Percentiles rank a stretch among this genome's conserved stretches.
Evolutionary conservation across 768 basidiomycete genomes (phyloP).

Genomic region (Leccinum uliginosum): DNA sequence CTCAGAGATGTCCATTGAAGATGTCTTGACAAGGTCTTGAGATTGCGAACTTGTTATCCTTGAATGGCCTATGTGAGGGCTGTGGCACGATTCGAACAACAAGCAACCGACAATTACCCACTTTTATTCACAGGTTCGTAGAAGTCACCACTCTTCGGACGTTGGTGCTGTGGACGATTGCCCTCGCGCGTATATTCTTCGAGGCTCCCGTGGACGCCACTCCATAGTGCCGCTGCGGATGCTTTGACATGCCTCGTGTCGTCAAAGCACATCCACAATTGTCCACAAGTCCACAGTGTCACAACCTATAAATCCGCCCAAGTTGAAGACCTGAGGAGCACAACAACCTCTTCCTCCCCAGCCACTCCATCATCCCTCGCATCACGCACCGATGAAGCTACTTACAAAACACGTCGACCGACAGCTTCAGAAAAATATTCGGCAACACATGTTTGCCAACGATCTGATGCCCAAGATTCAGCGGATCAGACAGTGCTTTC

Average conservation of each 20-base stretch:
- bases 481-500: conserved; percentile 19
- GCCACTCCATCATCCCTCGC: neutral
- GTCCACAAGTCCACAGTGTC: conserved; percentile 23
- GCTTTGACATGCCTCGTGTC: conserved; percentile 26
- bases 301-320: conserved; percentile 16
- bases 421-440: conserved; percentile 13
- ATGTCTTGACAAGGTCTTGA: neutral
- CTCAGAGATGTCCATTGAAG: neutral
- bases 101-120: neutral
- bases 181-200: neutral
- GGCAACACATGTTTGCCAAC: conserved; percentile 4
- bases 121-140: neutral
- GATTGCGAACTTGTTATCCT: neutral
- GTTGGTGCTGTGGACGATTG: neutral
- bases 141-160: neutral
- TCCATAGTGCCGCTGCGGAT: conserved; percentile 4
- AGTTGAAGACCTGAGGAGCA: neutral
- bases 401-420: conserved; percentile 1
- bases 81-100: neutral
- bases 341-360: neutral
- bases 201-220: conserved; percentile 10
- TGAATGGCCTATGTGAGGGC: neutral
- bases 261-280: conserved; percentile 22
- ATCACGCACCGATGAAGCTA: conserved; percentile 6
- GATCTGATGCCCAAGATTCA: conserved; percentile 15